Percentiles rank a stretch among this genome's conserved stretches.
phyloP scores from a whole-genome alignment of 345 rosid species.

The Chamaenerion angustifolium region DNA sequence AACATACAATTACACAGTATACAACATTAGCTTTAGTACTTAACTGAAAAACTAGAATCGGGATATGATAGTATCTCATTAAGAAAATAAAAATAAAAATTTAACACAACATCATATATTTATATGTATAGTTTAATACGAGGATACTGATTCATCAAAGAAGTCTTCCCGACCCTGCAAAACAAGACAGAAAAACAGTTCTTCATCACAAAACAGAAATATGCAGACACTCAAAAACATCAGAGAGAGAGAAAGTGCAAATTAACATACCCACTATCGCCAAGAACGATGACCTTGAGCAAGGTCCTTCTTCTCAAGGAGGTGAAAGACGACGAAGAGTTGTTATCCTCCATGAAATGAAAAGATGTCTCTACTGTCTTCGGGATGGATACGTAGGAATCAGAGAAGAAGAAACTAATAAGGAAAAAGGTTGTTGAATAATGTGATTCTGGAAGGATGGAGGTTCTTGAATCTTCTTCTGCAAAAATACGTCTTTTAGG shows the following conservation, averaged over 20 bases:
- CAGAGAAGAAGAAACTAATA: neutral
- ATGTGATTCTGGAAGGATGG: too few relatives aligned
- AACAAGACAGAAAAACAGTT: conserved; percentile 1
- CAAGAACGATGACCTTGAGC: conserved; percentile 80
- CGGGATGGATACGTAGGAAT: too few relatives aligned
- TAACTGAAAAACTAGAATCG: too few relatives aligned
- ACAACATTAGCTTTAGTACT: neutral
- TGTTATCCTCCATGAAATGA: conserved; percentile 26
- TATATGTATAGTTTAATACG: neutral
- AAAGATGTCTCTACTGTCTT: too few relatives aligned
- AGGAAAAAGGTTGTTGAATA: too few relatives aligned
- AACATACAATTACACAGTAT: neutral
- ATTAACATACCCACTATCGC: conserved; percentile 62
- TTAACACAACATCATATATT: neutral
- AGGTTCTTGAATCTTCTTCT: too few relatives aligned
- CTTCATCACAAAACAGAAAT: neutral
- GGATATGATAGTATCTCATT: too few relatives aligned
- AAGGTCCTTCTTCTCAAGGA: conserved; percentile 46
- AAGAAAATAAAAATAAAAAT: too few relatives aligned
- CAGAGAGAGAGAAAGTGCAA: neutral
- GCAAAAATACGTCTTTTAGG: too few relatives aligned
- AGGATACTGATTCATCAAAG: conserved; percentile 90
- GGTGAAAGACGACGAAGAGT: neutral
- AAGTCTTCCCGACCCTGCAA: conserved; percentile 86
- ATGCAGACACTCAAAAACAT: neutral